A percentile compares a stretch with the other conserved stretches of the same genome.
These are phyloP conservation scores for Allomyces macrogynus DNA, from an alignment of 192 early-diverging fungal genomes.

Conservation along the genomic window DNA sequence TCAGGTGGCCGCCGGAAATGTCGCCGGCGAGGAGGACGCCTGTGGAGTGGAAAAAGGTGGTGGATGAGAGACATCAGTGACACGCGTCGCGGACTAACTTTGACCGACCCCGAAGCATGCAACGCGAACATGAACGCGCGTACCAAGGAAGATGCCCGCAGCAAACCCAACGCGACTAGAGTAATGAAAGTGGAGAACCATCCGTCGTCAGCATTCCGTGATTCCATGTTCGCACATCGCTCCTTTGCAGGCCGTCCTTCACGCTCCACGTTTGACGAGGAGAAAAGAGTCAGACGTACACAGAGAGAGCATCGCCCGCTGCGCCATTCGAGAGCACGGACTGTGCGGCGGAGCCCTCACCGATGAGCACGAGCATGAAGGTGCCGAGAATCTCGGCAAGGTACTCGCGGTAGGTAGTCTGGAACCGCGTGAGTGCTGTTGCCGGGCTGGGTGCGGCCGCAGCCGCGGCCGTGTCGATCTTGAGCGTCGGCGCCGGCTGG, in stretches of 20 bases:
- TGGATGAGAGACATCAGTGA: not conserved
- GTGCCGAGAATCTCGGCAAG: slow-evolving; percentile 61
- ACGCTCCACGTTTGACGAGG: slow-evolving; percentile 26
- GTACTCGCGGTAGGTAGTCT: slow-evolving; percentile 20
- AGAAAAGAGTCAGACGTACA: slow-evolving; percentile 37
- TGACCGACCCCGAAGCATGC: too few species aligned
- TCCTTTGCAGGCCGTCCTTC: not conserved
- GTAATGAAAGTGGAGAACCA: too few species aligned
- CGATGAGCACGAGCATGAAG: slow-evolving; percentile 39
- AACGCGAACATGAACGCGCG: slow-evolving; percentile 4
- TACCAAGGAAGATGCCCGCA: too few species aligned
- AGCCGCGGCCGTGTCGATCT: too few species aligned
- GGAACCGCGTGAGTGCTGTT: too few species aligned
- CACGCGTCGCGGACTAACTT: not conserved
- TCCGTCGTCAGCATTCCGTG: not conserved
- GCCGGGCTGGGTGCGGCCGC: too few species aligned
- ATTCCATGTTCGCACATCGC: too few species aligned
- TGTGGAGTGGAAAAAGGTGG: not conserved
- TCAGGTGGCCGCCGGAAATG: slow-evolving; percentile 46
- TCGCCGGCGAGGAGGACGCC: not conserved
- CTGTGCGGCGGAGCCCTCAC: slow-evolving; percentile 40
- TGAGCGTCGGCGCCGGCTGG: too few species aligned
- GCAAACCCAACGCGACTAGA: too few species aligned
- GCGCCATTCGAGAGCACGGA: slow-evolving; percentile 5
- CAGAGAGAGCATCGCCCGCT: slow-evolving; percentile 22